Evolutionary conservation across 164 flowering plant genomes (phyloP).

Genomic region (Taxillus chinensis): DNA sequence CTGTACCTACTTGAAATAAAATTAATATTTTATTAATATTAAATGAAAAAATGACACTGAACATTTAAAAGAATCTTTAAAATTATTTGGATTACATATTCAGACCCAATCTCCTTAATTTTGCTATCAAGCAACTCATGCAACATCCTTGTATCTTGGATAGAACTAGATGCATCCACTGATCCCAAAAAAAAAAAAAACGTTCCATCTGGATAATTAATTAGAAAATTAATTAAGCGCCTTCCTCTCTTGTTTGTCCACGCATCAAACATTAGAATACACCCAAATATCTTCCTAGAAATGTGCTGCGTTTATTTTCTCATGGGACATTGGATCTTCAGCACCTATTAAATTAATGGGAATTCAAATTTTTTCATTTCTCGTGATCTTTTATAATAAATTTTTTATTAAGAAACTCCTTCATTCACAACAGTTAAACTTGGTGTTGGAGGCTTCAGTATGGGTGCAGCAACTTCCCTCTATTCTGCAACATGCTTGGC

Average conservation of each 20-base stretch:
- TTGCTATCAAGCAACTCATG: background rate
- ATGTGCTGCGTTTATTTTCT: too few relatives aligned
- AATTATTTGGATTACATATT: too few relatives aligned
- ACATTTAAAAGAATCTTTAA: too few relatives aligned
- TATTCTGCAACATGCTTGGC: slow-evolving; percentile 1
- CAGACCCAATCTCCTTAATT: background rate
- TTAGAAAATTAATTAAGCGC: background rate
- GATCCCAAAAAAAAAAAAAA: background rate
- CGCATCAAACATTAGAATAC: background rate
- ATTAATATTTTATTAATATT: too few relatives aligned
- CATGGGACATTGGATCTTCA: too few relatives aligned
- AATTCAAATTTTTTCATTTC: too few relatives aligned
- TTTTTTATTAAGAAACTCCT: background rate
- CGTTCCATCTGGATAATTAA: background rate
- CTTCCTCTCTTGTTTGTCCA: background rate
- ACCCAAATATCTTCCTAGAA: background rate
- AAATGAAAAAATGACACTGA: background rate
- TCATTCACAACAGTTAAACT: slow-evolving; percentile 1
- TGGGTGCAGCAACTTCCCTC: slow-evolving; percentile 6
- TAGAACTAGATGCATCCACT: background rate
- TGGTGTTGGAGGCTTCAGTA: slow-evolving; percentile 7
- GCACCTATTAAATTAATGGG: too few relatives aligned
- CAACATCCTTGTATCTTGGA: background rate
- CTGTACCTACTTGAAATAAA: too few relatives aligned
- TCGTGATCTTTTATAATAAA: too few relatives aligned